A percentile compares a stretch with the other conserved stretches of the same genome.
phyloP scores from a whole-genome alignment of 768 basidiomycete genomes.

The Leucogyrophana mollusca region DNA sequence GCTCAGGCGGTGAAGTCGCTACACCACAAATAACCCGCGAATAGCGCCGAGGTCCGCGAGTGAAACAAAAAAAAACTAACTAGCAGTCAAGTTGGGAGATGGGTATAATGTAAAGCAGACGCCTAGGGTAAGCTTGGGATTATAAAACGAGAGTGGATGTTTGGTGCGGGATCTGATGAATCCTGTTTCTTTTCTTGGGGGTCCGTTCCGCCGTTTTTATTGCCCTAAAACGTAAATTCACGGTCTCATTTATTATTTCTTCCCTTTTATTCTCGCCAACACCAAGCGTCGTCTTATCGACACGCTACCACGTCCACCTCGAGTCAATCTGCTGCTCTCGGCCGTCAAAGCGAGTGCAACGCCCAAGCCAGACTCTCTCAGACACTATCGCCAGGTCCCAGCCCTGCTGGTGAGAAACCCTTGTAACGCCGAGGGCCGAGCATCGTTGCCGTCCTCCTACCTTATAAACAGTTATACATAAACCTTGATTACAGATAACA shows the following conservation, averaged over 20 bases:
- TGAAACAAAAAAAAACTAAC: not conserved
- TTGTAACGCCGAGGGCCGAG: not conserved
- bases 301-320: not conserved
- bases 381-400: not conserved
- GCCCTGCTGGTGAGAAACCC: not conserved
- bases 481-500: not conserved
- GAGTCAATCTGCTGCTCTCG: slow-evolving; percentile 7
- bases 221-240: slow-evolving; percentile 14
- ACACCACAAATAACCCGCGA: not conserved
- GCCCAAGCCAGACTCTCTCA: not conserved
- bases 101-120: not conserved
- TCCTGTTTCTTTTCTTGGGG: slow-evolving; percentile 3
- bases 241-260: not conserved
- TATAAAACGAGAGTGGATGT: slow-evolving; percentile 18
- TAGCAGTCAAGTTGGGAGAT: not conserved
- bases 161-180: slow-evolving; percentile 16
- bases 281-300: not conserved
- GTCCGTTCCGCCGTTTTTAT: not conserved
- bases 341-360: not conserved
- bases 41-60: not conserved
- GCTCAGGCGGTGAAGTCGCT: not conserved
- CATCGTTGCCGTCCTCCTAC: not conserved
- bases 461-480: too few relatives aligned
- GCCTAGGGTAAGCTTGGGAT: not conserved
- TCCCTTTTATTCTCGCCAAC: not conserved